Evolutionary conservation across 176 grass and related monocot species (phyloP).

Genomic region (Chloris gayana): DNA sequence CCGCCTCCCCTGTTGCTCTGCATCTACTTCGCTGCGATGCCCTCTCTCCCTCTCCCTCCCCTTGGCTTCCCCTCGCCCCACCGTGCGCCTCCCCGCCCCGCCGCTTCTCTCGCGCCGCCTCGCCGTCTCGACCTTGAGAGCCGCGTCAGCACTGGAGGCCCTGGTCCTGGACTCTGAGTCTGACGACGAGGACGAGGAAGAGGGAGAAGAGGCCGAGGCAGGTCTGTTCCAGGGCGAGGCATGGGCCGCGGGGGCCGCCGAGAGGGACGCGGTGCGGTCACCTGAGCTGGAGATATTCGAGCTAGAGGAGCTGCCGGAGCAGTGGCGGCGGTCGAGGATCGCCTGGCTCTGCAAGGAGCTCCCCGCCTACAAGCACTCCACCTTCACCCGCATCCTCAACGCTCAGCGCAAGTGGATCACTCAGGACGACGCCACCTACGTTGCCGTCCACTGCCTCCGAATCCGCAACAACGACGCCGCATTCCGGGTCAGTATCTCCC

Average conservation of each 20-base stretch:
- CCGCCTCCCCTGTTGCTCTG: slow-evolving; percentile 39
- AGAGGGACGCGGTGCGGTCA: slow-evolving; percentile 63
- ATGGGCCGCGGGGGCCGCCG: slow-evolving; percentile 43
- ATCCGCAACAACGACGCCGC: slow-evolving; percentile 88
- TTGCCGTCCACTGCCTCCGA: slow-evolving; percentile 80
- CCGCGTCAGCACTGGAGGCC: slow-evolving; percentile 39
- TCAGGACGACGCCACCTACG: slow-evolving; percentile 90
- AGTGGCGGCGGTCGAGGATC: slow-evolving; percentile 89
- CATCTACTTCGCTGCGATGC: slow-evolving; percentile 42
- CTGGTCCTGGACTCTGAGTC: slow-evolving; percentile 43
- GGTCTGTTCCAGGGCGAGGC: slow-evolving; percentile 44
- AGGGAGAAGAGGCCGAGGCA: slow-evolving; percentile 25
- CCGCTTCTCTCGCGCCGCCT: slow-evolving; percentile 24
- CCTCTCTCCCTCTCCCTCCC: slow-evolving; percentile 33
- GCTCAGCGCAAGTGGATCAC: slow-evolving; percentile 93
- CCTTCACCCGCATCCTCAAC: slow-evolving; percentile 92
- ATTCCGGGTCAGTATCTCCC: slow-evolving; percentile 65
- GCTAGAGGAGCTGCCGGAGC: slow-evolving; percentile 91
- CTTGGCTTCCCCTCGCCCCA: slow-evolving; percentile 20
- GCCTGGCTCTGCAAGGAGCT: slow-evolving; percentile 99
- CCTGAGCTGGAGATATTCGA: slow-evolving; percentile 72
- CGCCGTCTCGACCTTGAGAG: neutral
- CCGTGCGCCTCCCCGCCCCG: slow-evolving; percentile 18
- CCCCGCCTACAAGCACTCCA: slow-evolving; percentile 91
- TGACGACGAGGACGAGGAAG: slow-evolving; percentile 36